Evolutionary conservation across 2,329 filamentous ascomycete genomes (phyloP).

Genomic region (Drechslerella stenobrocha): DNA sequence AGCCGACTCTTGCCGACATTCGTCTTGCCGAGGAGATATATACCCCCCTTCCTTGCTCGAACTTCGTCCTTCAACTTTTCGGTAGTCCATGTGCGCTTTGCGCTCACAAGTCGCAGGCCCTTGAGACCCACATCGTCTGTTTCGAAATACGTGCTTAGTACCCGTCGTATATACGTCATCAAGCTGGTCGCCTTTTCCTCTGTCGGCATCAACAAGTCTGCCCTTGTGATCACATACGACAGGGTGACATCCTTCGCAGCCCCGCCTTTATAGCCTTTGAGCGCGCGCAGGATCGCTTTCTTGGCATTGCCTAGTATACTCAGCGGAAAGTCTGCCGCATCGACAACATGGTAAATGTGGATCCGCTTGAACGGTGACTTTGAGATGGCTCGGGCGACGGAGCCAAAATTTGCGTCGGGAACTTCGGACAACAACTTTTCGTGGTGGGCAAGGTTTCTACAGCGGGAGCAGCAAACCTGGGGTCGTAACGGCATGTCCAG

Average conservation of each 20-base stretch:
- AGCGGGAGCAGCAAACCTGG: constrained; percentile 73
- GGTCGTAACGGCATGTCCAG: constrained; percentile 57
- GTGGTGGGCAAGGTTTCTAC: constrained; percentile 79
- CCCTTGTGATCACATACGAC: constrained; percentile 71
- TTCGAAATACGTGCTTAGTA: constrained; percentile 76
- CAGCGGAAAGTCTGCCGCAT: constrained; percentile 96
- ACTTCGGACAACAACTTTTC: constrained; percentile 61
- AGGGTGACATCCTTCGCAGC: constrained; percentile 73
- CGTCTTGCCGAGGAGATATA: constrained; percentile 97
- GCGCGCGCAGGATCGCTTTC: constrained; percentile 58
- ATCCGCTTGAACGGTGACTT: constrained; percentile 90
- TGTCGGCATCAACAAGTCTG: constrained; percentile 79
- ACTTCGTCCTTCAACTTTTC: constrained; percentile 82
- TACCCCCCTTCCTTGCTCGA: constrained; percentile 77
- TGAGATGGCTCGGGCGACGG: constrained; percentile 78
- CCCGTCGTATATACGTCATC: constrained; percentile 80
- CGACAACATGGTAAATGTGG: constrained; percentile 91
- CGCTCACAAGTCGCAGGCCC: constrained; percentile 65
- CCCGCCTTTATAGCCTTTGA: constrained; percentile 72
- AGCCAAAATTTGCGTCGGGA: constrained; percentile 69
- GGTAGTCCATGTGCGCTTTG: constrained; percentile 88
- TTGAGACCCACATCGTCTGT: constrained; percentile 49
- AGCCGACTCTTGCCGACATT: constrained; percentile 96
- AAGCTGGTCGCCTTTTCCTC: constrained; percentile 81
- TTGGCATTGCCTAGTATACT: constrained; percentile 76